phyloP scores from a whole-genome alignment of 148 eudicot species.

The Linanthus parryae region DNA sequence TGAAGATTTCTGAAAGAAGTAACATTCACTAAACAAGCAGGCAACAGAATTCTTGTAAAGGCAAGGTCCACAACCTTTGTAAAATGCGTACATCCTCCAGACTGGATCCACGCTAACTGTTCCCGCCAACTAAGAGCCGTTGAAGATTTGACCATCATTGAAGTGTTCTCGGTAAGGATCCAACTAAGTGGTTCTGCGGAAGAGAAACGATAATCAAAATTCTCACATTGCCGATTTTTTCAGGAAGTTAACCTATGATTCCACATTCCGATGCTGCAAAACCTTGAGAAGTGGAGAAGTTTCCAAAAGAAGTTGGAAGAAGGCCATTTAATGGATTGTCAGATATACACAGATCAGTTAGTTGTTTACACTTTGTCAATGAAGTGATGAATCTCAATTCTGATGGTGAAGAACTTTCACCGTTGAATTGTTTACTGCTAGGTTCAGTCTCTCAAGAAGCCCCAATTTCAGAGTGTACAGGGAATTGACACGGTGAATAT shows the following conservation, averaged over 20 bases:
- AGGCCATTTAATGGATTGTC: neutral
- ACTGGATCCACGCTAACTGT: neutral
- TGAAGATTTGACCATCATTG: neutral
- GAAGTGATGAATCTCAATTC: neutral
- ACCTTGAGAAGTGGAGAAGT: neutral
- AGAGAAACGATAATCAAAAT: neutral
- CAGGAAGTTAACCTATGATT: neutral
- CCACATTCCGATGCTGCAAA: neutral
- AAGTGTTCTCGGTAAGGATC: neutral
- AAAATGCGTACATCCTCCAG: neutral
- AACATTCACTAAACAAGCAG: neutral
- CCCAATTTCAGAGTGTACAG: neutral
- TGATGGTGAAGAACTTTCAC: neutral
- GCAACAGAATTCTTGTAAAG: neutral
- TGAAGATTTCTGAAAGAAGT: neutral
- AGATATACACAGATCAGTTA: neutral
- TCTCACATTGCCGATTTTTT: neutral
- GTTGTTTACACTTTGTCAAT: neutral
- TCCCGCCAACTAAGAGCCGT: neutral
- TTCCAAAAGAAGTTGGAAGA: neutral
- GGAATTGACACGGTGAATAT: neutral
- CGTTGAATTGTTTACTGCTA: neutral
- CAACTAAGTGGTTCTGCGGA: neutral
- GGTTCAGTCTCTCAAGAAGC: neutral
- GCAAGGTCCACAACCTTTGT: neutral